These are phyloP conservation scores for Ochetophila trinervis DNA, from an alignment of 306 rosid genomes.

Conservation along the genomic window DNA sequence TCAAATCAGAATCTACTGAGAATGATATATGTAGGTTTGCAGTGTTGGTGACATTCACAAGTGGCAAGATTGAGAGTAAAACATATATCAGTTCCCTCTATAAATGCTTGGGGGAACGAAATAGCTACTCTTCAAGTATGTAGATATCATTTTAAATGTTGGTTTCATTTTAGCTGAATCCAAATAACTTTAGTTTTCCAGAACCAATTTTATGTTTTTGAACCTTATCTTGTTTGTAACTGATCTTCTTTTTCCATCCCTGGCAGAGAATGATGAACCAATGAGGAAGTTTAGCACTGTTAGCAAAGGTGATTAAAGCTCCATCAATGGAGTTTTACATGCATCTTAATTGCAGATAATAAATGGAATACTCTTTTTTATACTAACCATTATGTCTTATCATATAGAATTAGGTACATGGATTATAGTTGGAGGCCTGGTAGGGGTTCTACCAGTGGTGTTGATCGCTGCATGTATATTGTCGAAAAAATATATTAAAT, in stretches of 20 bases:
- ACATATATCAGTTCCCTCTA: conserved; percentile 15
- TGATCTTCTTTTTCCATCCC: conserved; percentile 7
- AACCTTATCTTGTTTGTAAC: neutral
- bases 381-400: conserved; percentile 1
- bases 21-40: conserved; percentile 39
- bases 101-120: conserved; percentile 33
- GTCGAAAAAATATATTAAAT: conserved; percentile 22
- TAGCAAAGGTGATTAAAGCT: conserved; percentile 27
- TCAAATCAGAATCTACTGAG: neutral
- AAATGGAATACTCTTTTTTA: neutral
- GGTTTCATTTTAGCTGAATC: neutral
- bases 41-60: conserved; percentile 30
- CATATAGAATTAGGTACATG: conserved; percentile 28
- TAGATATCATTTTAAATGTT: neutral
- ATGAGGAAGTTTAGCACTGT: neutral
- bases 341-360: neutral
- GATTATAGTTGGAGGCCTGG: conserved; percentile 31
- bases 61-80: conserved; percentile 21
- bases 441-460: conserved; percentile 18
- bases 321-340: neutral
- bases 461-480: conserved; percentile 17
- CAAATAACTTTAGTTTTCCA: neutral
- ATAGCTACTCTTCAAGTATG: conserved; percentile 13
- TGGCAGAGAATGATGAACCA: conserved; percentile 13
- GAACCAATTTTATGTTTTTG: neutral